phyloP scores from a whole-genome alignment of 768 basidiomycete species.

The Lentinula detonsa region DNA sequence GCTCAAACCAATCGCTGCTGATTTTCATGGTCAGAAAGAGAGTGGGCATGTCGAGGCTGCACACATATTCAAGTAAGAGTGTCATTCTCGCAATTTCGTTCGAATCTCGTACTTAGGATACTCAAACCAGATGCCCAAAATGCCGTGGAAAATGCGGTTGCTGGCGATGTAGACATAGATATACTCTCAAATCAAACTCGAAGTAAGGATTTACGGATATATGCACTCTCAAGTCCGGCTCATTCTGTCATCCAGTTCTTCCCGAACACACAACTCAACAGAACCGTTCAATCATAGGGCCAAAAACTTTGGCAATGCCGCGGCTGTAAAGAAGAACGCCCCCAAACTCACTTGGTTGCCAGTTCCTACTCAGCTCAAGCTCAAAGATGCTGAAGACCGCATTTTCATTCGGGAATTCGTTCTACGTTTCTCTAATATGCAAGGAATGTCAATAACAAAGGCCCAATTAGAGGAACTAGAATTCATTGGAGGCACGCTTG shows the following conservation, averaged over 20 bases:
- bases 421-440: conserved; percentile 50
- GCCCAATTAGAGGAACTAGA: conserved; percentile 61
- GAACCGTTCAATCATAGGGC: too few relatives aligned
- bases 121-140: conserved; percentile 52
- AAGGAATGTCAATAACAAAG: conserved; percentile 38
- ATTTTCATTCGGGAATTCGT: conserved; percentile 73
- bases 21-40: conserved; percentile 11
- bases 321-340: conserved; percentile 11
- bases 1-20: conserved; percentile 31
- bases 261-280: background rate
- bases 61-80: conserved; percentile 50
- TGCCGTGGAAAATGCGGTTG: conserved; percentile 69
- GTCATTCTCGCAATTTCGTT: background rate
- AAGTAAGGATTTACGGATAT: background rate
- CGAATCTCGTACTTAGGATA: background rate
- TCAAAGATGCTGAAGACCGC: conserved; percentile 48
- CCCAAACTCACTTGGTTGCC: conserved; percentile 50
- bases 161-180: conserved; percentile 53
- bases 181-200: conserved; percentile 33
- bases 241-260: background rate
- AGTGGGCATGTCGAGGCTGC: conserved; percentile 18
- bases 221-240: background rate
- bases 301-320: background rate
- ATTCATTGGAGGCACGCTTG: conserved; percentile 32
- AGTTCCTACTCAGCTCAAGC: conserved; percentile 35